Evolutionary conservation across 805 yeast genomes (phyloP), one percentile per base, ranked within the genome.

Genomic region (Metschnikowia chrysomelidarum): DNA sequence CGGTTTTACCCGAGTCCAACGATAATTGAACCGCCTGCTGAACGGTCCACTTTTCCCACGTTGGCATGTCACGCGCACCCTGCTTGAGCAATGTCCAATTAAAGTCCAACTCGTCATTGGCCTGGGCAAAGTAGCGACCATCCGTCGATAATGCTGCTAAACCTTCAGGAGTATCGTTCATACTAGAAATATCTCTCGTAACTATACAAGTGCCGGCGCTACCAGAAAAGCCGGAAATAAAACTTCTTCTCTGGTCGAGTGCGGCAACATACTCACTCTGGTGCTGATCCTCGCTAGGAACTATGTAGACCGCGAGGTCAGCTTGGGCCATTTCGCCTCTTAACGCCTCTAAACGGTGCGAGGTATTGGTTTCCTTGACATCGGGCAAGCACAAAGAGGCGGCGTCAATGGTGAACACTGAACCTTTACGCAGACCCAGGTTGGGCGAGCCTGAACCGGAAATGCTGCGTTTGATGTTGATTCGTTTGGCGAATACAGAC

Each of bases 151-250:
- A 63, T 2, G 73, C 76, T 19, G 78, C 74, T 33, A 62, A 49
- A 2, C 81, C 81, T 47, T 74, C 76, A n/a, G 80, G 79, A 13
- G 55, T 57, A 12, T 60, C 67, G 46, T 72, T 74, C 70, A 74
- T 62, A 46, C 73, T 71, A 7, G 65, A 59, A 27, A 74, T 54
- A 47, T 76, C 81, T 42, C 80, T 59, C 19, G 95, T 80, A 13
- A 91, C 72, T n/a, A 93, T 73, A 1, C 96, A 97, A 15, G 87
- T 67, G 16, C 98, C 98, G 2, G 97, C 95, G 31, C 91, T 80
- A 1, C 98, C 98, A 9, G 91, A 82, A 62, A 91, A 91, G 0
- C 88, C 97, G 5, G 89, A 75, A 18, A 91, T 82, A 50, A 73
- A 91, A 36, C 77, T 82, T 38, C 97, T 71, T 49, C 96, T 76